Percentiles rank a stretch among this genome's conserved stretches.
Evolutionary conservation across 768 basidiomycete species (phyloP).

Genomic region (Tylopilus felleus): DNA sequence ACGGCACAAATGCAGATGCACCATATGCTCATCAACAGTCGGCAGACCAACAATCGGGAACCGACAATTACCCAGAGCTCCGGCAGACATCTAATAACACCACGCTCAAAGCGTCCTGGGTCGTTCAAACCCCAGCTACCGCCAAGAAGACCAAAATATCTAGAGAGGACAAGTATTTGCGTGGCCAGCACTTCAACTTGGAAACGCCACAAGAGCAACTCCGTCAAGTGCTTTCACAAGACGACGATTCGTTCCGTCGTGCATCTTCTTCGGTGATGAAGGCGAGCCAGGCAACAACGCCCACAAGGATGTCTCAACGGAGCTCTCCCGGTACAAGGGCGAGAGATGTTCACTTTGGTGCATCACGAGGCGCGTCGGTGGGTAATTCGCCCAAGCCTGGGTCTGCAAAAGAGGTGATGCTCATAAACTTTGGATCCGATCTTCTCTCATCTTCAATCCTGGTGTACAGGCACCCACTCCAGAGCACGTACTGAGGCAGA

Average conservation of each 20-base stretch:
- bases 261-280: slow-evolving; percentile 28
- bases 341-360: slow-evolving; percentile 17
- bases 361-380: slow-evolving; percentile 21
- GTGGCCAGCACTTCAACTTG: slow-evolving; percentile 13
- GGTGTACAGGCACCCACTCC: slow-evolving; percentile 18
- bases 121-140: slow-evolving; percentile 30
- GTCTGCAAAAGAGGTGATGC: slow-evolving; percentile 26
- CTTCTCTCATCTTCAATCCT: slow-evolving; percentile 9
- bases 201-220: slow-evolving; percentile 28
- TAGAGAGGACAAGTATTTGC: slow-evolving; percentile 31
- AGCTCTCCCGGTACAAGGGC: slow-evolving; percentile 18
- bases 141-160: slow-evolving; percentile 17
- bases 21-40: slow-evolving; percentile 6
- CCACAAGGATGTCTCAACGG: slow-evolving; percentile 23
- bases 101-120: slow-evolving; percentile 31
- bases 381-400: slow-evolving; percentile 23
- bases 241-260: slow-evolving; percentile 23
- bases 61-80: slow-evolving; percentile 9
- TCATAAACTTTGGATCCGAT: not conserved
- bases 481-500: slow-evolving; percentile 15
- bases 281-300: slow-evolving; percentile 21
- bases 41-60: slow-evolving; percentile 10
- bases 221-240: slow-evolving; percentile 33
- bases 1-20: slow-evolving; percentile 12
- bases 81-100: slow-evolving; percentile 16